Percentiles rank a stretch among this genome's conserved stretches.
Evolutionary conservation across 441 rosid species (phyloP).

Genomic region (Syzygium malaccense): DNA sequence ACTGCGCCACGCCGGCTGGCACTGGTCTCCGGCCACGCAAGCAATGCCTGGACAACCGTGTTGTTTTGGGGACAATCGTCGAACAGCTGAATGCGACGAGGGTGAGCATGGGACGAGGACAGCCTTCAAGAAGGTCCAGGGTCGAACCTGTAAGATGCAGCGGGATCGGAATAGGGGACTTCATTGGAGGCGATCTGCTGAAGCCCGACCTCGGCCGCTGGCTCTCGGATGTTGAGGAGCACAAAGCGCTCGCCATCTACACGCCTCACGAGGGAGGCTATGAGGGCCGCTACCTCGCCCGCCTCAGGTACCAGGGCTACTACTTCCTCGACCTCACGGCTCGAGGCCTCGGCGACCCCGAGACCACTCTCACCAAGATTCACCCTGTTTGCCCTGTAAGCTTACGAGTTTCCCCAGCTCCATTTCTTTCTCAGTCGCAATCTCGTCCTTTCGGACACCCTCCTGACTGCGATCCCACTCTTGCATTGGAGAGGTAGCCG

Average conservation of each 20-base stretch:
- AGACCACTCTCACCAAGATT: slow-evolving; percentile 73
- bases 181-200: slow-evolving; percentile 75
- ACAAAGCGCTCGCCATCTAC: slow-evolving; percentile 79
- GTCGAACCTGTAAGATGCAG: slow-evolving; percentile 24
- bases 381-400: slow-evolving; percentile 89
- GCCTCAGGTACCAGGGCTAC: slow-evolving; percentile 69
- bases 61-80: not conserved
- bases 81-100: not conserved
- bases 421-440: not conserved
- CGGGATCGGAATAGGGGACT: slow-evolving; percentile 41
- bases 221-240: slow-evolving; percentile 80
- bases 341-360: slow-evolving; percentile 95
- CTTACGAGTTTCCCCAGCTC: not conserved
- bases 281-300: slow-evolving; percentile 76
- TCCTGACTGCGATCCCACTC: not conserved
- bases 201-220: slow-evolving; percentile 65
- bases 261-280: slow-evolving; percentile 92
- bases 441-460: not conserved
- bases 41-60: not conserved
- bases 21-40: not conserved
- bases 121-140: not conserved
- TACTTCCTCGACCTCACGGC: slow-evolving; percentile 86
- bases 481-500: slow-evolving; percentile 26
- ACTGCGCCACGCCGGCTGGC: not conserved
- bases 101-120: not conserved